These are phyloP conservation scores for Candida ficus DNA, from an alignment of 805 yeast species.

Conservation along the genomic window DNA sequence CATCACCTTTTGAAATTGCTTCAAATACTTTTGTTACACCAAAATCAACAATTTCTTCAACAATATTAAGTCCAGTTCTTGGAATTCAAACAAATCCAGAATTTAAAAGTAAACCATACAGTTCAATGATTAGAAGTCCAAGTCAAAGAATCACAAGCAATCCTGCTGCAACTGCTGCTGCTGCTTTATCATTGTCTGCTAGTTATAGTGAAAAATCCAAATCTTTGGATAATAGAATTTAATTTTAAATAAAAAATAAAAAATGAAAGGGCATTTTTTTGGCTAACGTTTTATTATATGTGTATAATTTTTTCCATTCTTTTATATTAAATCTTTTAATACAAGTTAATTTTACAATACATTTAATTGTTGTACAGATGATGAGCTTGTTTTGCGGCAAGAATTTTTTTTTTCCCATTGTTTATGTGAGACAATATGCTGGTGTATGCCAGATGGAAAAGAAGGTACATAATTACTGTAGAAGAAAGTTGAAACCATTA, in stretches of 20 bases:
- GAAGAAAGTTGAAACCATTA: no score
- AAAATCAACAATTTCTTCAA: constrained; percentile 24
- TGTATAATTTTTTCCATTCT: no score
- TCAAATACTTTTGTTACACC: constrained; percentile 54
- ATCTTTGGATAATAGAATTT: constrained; percentile 1
- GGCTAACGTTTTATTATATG: no score
- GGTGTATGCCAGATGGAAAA: no score
- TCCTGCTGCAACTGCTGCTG: constrained; percentile 2
- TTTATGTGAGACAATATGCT: no score
- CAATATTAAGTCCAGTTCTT: constrained; percentile 17
- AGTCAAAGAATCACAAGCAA: not conserved
- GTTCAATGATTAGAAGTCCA: constrained; percentile 5
- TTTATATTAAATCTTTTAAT: no score
- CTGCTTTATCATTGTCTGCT: not conserved
- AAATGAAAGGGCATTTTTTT: no score
- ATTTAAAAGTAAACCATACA: constrained; percentile 21
- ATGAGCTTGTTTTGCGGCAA: no score
- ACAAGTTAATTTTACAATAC: no score
- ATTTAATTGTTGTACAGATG: no score
- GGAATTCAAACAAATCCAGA: constrained; percentile 14
- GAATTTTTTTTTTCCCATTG: no score
- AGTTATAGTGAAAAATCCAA: not conserved
- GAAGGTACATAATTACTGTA: no score
- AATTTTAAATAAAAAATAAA: not conserved
- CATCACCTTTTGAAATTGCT: constrained; percentile 65